Percentiles rank a stretch among this genome's conserved stretches.
These are phyloP conservation scores for Mortierella sp. DNA, from an alignment of 371 early-diverging fungal genomes.

Conservation along the genomic window DNA sequence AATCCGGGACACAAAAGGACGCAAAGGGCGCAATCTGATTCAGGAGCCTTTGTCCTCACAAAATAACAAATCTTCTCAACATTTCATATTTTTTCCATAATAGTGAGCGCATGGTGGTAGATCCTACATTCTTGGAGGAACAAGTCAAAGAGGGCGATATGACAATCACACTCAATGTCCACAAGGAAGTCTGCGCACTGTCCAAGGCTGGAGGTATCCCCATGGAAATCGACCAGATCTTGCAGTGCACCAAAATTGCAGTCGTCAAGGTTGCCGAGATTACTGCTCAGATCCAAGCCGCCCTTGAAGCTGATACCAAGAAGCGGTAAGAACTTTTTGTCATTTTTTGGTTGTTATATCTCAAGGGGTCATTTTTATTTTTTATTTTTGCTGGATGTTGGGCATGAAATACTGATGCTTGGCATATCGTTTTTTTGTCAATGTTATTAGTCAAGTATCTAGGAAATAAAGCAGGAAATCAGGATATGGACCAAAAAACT, in stretches of 20 bases:
- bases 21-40: too few species aligned
- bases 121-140: constrained; percentile 91
- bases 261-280: constrained; percentile 81
- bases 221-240: constrained; percentile 75
- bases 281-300: constrained; percentile 77
- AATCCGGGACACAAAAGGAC: neutral
- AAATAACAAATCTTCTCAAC: neutral
- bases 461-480: constrained; percentile 23
- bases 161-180: constrained; percentile 91
- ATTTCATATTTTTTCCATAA: neutral
- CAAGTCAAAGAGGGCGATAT: constrained; percentile 85
- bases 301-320: constrained; percentile 67
- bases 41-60: neutral
- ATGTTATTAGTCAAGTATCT: constrained; percentile 20
- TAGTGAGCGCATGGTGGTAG: constrained; percentile 85
- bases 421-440: neutral
- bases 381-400: neutral
- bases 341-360: too few species aligned
- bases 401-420: neutral
- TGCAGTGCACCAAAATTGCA: constrained; percentile 84
- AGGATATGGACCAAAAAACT: neutral
- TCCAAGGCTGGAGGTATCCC: constrained; percentile 94
- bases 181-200: constrained; percentile 93
- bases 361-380: too few species aligned
- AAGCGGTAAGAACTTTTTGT: constrained; percentile 57